These are phyloP conservation scores for Fraxinus velutina DNA, from an alignment of 305 asterid species.

Conservation along the genomic window DNA sequence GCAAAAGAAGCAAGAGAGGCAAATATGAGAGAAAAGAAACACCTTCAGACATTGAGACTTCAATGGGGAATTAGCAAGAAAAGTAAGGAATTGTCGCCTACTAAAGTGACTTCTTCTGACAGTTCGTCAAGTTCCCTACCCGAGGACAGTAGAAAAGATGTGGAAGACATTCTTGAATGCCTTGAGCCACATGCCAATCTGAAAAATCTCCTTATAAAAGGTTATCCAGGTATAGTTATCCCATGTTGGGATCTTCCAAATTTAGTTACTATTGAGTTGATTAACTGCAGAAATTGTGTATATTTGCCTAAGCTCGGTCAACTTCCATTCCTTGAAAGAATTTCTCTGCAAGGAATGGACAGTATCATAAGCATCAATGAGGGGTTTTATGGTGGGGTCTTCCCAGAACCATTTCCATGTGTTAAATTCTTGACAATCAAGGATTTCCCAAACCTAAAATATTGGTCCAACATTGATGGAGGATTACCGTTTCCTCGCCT, in stretches of 20 bases:
- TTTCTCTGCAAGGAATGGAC: conserved; percentile 23
- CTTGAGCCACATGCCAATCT: conserved; percentile 27
- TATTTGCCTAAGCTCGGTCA: conserved; percentile 26
- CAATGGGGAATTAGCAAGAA: conserved; percentile 19
- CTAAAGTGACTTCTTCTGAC: conserved; percentile 1
- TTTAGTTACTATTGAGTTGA: conserved; percentile 20
- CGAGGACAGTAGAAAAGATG: background rate
- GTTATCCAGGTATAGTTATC: conserved; percentile 19
- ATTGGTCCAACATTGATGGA: conserved; percentile 6
- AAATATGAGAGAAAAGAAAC: conserved; percentile 15
- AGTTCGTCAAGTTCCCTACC: background rate
- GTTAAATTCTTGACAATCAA: conserved; percentile 19
- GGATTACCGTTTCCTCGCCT: conserved; percentile 16
- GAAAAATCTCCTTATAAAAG: conserved; percentile 19
- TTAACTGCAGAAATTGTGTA: conserved; percentile 23
- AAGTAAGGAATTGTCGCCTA: background rate
- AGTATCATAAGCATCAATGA: background rate
- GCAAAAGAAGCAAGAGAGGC: conserved; percentile 23
- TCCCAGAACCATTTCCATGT: conserved; percentile 23
- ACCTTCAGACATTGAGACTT: conserved; percentile 18
- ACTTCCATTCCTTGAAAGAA: conserved; percentile 23
- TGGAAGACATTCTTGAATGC: conserved; percentile 19
- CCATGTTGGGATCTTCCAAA: conserved; percentile 27
- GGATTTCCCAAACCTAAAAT: conserved; percentile 20
- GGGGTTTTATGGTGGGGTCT: conserved; percentile 18